phyloP scores from a whole-genome alignment of 2,329 filamentous ascomycete genomes.

The Pyrenophora graminea region DNA sequence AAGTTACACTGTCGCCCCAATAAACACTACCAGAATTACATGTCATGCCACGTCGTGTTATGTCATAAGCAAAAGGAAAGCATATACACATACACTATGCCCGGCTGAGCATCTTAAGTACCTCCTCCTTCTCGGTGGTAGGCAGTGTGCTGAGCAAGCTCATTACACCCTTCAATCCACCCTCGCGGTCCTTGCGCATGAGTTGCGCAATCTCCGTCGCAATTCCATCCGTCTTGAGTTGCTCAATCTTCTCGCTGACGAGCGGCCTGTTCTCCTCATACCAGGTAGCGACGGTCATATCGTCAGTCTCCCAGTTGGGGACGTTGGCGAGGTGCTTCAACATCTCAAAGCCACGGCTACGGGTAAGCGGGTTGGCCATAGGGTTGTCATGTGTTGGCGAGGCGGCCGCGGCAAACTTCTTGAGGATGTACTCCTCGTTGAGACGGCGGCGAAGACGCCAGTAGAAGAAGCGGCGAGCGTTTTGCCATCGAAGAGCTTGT shows the following conservation, averaged over 20 bases:
- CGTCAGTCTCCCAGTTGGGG: slow-evolving; percentile 74
- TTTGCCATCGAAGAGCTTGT: slow-evolving; percentile 78
- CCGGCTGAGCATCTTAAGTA: slow-evolving; percentile 62
- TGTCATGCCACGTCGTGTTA: slow-evolving; percentile 6
- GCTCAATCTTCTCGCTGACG: slow-evolving; percentile 82
- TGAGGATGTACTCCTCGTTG: slow-evolving; percentile 96
- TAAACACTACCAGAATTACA: slow-evolving; percentile 3
- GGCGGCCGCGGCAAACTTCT: slow-evolving; percentile 69
- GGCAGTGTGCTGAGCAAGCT: slow-evolving; percentile 86
- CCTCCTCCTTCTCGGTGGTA: slow-evolving; percentile 82
- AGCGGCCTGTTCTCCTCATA: slow-evolving; percentile 92
- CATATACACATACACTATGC: slow-evolving; percentile 35
- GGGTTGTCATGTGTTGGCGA: slow-evolving; percentile 47
- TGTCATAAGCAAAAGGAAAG: slow-evolving; percentile 13
- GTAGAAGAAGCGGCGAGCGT: slow-evolving; percentile 97
- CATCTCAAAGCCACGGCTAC: slow-evolving; percentile 70
- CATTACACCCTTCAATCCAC: slow-evolving; percentile 81
- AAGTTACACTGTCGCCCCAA: slow-evolving; percentile 7
- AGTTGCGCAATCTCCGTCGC: slow-evolving; percentile 71
- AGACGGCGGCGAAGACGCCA: slow-evolving; percentile 96
- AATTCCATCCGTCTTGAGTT: slow-evolving; percentile 75
- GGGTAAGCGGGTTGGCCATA: slow-evolving; percentile 51
- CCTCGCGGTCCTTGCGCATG: slow-evolving; percentile 67
- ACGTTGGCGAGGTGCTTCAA: slow-evolving; percentile 84
- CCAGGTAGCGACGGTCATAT: slow-evolving; percentile 86